Percentiles rank a stretch among this genome's conserved stretches.
Conservation (phyloP, 2,329 filamentous ascomycete genomes). For the Chalaropsis ovoidea region DNA sequence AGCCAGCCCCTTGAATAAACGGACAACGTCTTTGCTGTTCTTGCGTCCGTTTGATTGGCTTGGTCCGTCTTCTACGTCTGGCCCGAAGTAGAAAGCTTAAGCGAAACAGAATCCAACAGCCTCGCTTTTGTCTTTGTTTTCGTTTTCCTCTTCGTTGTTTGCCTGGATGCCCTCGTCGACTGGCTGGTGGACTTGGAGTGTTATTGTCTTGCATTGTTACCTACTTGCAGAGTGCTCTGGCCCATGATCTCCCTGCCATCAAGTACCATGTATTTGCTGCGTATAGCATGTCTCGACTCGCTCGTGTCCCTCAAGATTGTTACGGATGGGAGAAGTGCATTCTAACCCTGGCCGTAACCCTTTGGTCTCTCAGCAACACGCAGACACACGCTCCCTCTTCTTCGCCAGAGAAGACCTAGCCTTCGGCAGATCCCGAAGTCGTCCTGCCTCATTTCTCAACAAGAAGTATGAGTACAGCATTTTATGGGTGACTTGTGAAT, state of each 20-base stretch:
- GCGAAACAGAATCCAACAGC: slow-evolving; percentile 12
- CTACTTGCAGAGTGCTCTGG: neutral
- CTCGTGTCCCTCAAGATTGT: too few relatives aligned
- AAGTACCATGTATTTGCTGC: too few relatives aligned
- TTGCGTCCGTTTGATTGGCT: neutral
- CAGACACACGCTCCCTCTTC: too few relatives aligned
- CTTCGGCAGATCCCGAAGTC: neutral
- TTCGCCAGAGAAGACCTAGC: too few relatives aligned
- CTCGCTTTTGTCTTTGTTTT: neutral
- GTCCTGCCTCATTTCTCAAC: slow-evolving; percentile 1
- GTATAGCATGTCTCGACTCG: too few relatives aligned
- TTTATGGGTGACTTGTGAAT: neutral
- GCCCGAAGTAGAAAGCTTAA: slow-evolving; percentile 7
- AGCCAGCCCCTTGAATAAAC: neutral
- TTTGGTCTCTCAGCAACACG: neutral
- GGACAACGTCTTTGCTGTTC: neutral
- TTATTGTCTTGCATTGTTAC: too few relatives aligned
- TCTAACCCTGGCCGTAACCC: too few relatives aligned
- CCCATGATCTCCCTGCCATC: neutral
- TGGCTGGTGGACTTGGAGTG: too few relatives aligned
- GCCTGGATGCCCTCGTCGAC: too few relatives aligned
- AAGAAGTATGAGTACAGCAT: neutral
- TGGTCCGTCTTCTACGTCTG: neutral
- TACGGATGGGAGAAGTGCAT: too few relatives aligned
- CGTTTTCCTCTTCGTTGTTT: neutral